Base-by-base conservation (phyloP, 352 stramenopile genomes). In the Phytophthora niederhauseri region DNA sequence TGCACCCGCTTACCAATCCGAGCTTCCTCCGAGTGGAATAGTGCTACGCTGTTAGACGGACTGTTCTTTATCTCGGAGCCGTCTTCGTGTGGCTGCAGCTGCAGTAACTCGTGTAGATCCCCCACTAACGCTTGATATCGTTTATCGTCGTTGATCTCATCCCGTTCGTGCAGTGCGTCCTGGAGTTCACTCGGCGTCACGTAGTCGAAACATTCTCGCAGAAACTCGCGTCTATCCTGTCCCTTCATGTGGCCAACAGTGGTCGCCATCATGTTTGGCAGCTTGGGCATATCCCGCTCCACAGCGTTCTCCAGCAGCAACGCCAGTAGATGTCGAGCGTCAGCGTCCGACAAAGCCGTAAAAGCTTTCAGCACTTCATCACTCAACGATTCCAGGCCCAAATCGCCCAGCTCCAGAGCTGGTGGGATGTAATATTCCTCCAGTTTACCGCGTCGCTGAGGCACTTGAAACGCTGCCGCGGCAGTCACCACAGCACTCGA, bases 91-190 rank as follows among this genome's bases (percentile, higher is more conserved):
- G 43, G 11, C 34, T 75, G 46, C 6, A 79, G 50, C 7, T 65
- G 67, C 28, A 85, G 61, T 24, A 70, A 61, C 38, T 81, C 74
- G 19, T 82, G 78, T 17, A 91, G 63, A 50, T 92, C 82, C 19
- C 81, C 70, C 14, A 92, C 51, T 9, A 90, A 74, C 0, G 56
- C 59, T 61, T 82, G 71, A 57, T 81, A 88, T 4, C 72, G 58
- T 66, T 90, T 92, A 30, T 87, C 77, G 17, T 87, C 75, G 52
- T 91, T 91, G 20, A 56, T 56, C 24, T 90, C 84, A 60, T 91
- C 84, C 0, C 82, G 73, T 46, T 75, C 64, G 5, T 73, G 70
- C 15, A 92, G 57, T 19, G 73, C 74, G 48, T 86, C 74, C 50
- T 91, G 82, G 19, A 92, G 74, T 24, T 92, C 84, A 4, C 70